phyloP scores from a whole-genome alignment of 129 eudicot genomes.

The Helianthus tuberosus region DNA sequence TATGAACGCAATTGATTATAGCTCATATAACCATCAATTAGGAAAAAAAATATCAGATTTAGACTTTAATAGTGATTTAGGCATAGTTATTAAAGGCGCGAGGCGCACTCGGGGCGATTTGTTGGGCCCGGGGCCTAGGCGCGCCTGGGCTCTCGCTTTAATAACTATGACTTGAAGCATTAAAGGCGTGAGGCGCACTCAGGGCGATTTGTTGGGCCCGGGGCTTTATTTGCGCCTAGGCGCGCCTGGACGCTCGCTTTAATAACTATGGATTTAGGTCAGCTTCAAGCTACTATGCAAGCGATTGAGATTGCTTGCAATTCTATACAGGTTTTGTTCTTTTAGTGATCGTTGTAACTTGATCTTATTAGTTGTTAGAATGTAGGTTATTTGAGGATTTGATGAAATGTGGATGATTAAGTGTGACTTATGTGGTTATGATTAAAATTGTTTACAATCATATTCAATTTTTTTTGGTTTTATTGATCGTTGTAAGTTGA shows the following conservation, averaged over 20 bases:
- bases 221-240: too few relatives aligned
- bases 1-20: neutral
- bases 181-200: too few relatives aligned
- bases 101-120: too few relatives aligned
- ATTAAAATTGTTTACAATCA: constrained; percentile 53
- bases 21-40: neutral
- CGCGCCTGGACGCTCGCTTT: too few relatives aligned
- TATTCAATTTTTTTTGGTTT: too few relatives aligned
- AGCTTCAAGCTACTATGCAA: constrained; percentile 87
- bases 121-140: too few relatives aligned
- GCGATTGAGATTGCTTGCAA: constrained; percentile 71
- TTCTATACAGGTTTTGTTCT: constrained; percentile 70
- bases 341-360: neutral
- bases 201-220: too few relatives aligned
- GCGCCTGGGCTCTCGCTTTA: too few relatives aligned
- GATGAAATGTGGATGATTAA: neutral
- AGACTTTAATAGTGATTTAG: constrained; percentile 43
- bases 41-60: neutral
- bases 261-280: constrained; percentile 78
- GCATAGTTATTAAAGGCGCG: too few relatives aligned
- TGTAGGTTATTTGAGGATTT: constrained; percentile 2
- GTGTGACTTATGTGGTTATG: too few relatives aligned
- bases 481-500: neutral
- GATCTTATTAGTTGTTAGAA: neutral
- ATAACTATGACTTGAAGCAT: too few relatives aligned